Base-by-base conservation (phyloP, 2,329 filamentous ascomycete genomes). In the Alternaria sp. region DNA sequence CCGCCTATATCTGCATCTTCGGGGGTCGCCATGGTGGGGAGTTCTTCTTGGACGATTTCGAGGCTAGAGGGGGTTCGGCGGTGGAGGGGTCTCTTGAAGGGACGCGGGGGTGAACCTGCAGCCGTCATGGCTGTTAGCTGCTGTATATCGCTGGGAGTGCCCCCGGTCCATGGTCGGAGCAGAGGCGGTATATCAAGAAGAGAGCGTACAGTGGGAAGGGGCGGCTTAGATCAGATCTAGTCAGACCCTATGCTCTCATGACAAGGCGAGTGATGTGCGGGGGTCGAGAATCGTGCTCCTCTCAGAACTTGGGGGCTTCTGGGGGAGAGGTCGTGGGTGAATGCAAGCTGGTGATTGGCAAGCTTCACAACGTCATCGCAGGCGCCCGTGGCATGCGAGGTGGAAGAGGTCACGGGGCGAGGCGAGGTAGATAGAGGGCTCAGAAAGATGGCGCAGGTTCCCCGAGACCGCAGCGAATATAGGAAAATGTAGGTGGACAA, bases 71-170 rank as follows among this genome's bases (percentile, higher is more conserved):
- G 70, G 2, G 65, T 74, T 46, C 75, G 76, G 58, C 76, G 75
- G 57, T 78, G 77, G 61, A 70, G 64, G 56, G 68, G 58, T 28
- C 65, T 61, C 46, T 73, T 74, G 3, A 61, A 26, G 41, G 51
- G 61, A 43, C 71, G 75, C 44, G 71, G 74, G 61, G 73, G 71
- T 0, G 74, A 74, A 59, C 20, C 74, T 78, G 71, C 61, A 67
- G 75, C 73, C 76, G 75, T 77, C 64, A 67, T 45, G 20, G 15
- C 60, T 57, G 71, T 78, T 69, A 78, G 76, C 69, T 63, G 65
- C 28, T 56, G 69, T 58, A 62, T 65, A 53, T 23, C 49, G 41
- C 55, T 30, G 47, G 8, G 46, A 14, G 7, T 14, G 25, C 33
- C 43, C 21, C 33, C 26, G 37, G 45, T 45, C 63, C 66, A 69